phyloP scores from a whole-genome alignment of 2,329 filamentous ascomycete species.

The Fusarium brevicatenulatum region DNA sequence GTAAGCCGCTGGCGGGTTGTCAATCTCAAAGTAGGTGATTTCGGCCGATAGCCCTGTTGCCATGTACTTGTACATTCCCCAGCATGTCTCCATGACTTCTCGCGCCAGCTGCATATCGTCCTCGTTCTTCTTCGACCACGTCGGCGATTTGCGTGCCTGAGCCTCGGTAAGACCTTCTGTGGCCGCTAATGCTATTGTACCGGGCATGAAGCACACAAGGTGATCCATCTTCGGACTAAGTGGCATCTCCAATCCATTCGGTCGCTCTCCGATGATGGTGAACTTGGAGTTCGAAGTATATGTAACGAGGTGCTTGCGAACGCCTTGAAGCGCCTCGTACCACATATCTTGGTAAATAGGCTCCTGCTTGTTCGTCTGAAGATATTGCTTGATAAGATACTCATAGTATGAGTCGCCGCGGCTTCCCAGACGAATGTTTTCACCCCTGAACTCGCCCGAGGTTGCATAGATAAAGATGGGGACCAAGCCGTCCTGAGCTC shows the following conservation, averaged over 20 bases:
- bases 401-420: constrained; percentile 98
- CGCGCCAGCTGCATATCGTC: constrained; percentile 87
- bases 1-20: constrained; percentile 71
- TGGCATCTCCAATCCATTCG: constrained; percentile 71
- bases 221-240: constrained; percentile 97
- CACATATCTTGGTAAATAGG: constrained; percentile 91
- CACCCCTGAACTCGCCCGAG: constrained; percentile 79
- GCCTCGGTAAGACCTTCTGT: constrained; percentile 81
- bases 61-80: constrained; percentile 95
- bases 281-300: constrained; percentile 84
- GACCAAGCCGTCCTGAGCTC: constrained; percentile 81
- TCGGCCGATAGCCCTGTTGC: constrained; percentile 92
- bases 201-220: constrained; percentile 95
- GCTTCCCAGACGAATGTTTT: constrained; percentile 91
- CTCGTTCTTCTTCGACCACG: constrained; percentile 83
- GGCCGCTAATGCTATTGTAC: constrained; percentile 89
- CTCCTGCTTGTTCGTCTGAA: constrained; percentile 90
- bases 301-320: constrained; percentile 91
- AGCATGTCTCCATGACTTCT: constrained; percentile 96
- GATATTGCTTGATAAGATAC: constrained; percentile 97
- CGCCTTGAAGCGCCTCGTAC: constrained; percentile 83
- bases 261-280: constrained; percentile 90
- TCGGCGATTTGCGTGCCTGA: constrained; percentile 75
- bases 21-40: constrained; percentile 89
- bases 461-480: constrained; percentile 91